Conservation (phyloP, 352 stramenopile species). For the Globisporangium cylindrosporum region DNA sequence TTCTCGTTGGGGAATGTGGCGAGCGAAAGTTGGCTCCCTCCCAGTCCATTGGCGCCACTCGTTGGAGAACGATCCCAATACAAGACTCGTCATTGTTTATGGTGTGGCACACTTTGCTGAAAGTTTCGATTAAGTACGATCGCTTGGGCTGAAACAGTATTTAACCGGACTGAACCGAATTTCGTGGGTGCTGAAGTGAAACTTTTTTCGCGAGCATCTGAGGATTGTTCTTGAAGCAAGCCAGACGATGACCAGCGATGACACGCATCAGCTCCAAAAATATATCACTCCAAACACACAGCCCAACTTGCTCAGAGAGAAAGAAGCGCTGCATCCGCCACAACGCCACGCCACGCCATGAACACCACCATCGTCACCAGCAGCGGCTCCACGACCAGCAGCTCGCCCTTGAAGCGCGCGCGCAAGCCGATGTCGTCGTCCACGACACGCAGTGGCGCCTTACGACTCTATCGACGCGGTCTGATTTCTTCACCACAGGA, state of each 20-base stretch:
- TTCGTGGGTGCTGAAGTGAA: not conserved
- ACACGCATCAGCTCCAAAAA: not conserved
- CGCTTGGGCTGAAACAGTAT: not conserved
- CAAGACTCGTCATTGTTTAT: not conserved
- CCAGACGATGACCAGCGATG: not conserved
- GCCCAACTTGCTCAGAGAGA: not conserved
- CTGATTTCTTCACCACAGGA: slow-evolving; percentile 6
- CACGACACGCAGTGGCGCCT: not conserved
- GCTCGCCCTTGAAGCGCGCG: slow-evolving; percentile 5
- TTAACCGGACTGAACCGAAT: not conserved
- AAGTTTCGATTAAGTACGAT: not conserved
- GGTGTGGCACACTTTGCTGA: not conserved
- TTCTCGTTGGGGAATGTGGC: slow-evolving; percentile 3
- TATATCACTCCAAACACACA: not conserved
- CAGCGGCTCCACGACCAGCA: not conserved
- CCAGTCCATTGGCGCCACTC: slow-evolving; percentile 5
- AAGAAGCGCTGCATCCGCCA: not conserved
- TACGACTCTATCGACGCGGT: not conserved
- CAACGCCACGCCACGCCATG: not conserved
- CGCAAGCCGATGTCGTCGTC: not conserved
- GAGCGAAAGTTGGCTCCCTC: not conserved
- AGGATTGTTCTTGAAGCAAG: slow-evolving; percentile 2
- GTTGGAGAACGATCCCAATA: not conserved
- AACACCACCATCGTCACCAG: not conserved
- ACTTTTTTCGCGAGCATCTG: not conserved